phyloP scores from a whole-genome alignment of 1,139 yeast genomes.

The Candida neerlandica region DNA sequence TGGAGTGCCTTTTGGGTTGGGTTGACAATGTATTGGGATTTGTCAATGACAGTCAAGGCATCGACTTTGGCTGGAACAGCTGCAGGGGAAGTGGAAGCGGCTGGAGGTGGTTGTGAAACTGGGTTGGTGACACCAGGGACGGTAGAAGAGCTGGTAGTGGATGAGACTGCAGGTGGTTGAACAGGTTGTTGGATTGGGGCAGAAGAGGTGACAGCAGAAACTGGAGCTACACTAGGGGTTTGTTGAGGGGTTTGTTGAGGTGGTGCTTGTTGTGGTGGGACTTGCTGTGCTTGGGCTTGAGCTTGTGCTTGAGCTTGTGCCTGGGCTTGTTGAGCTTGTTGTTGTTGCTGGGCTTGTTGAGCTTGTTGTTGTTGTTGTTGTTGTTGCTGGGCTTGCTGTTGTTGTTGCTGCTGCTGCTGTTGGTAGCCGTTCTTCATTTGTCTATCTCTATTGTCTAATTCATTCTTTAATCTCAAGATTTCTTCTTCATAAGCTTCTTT shows the following conservation, averaged over 20 bases:
- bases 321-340: no score
- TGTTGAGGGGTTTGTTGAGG: constrained; percentile 14
- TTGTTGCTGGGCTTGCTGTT: no score
- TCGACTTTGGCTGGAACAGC: constrained; percentile 33
- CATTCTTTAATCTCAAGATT: constrained; percentile 80
- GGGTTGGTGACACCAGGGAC: constrained; percentile 16
- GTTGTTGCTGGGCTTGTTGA: no score
- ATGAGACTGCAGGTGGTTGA: constrained; percentile 23
- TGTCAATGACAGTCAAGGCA: constrained; percentile 43
- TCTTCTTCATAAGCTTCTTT: constrained; percentile 97
- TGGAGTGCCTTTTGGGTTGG: constrained; percentile 54
- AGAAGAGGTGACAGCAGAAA: constrained; percentile 22
- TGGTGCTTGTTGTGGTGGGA: constrained; percentile 13
- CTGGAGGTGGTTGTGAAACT: constrained; percentile 19
- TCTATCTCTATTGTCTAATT: constrained; percentile 74
- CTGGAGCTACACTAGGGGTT: constrained; percentile 13
- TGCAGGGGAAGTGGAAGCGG: constrained; percentile 18
- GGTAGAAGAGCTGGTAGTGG: no score
- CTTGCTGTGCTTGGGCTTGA: constrained; percentile 13
- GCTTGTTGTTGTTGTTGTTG: no score
- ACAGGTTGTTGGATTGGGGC: constrained; percentile 22
- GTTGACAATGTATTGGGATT: constrained; percentile 46
- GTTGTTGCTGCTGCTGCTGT: no score
- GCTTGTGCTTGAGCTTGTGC: no score
- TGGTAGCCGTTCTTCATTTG: constrained; percentile 33